Conservation (phyloP, 805 yeast genomes). For the Cyberlindnera xylosilytica region DNA sequence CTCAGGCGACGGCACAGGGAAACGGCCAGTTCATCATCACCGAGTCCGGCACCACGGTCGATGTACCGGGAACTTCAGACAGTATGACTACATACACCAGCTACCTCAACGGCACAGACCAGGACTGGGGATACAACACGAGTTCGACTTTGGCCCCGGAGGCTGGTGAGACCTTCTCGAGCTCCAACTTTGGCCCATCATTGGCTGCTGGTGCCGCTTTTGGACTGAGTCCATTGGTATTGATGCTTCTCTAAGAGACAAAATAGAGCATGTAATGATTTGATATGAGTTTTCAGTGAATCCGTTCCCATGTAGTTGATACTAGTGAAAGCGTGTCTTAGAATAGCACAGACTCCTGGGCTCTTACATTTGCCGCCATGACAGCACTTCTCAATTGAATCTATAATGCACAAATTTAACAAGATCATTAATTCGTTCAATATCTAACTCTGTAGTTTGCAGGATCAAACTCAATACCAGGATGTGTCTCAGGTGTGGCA, state of each 20-base stretch:
- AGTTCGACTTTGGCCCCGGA: constrained; percentile 8
- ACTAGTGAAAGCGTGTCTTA: too few species aligned
- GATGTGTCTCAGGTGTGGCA: constrained; percentile 30
- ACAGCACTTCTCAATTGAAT: too few species aligned
- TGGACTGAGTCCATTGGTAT: background rate
- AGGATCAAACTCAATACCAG: constrained; percentile 24
- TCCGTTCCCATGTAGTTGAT: too few species aligned
- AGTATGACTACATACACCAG: constrained; percentile 2
- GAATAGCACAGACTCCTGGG: too few species aligned
- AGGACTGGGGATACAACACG: constrained; percentile 12
- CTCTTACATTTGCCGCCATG: too few species aligned
- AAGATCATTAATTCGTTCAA: constrained; percentile 5
- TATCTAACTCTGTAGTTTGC: constrained; percentile 20
- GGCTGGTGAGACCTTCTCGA: constrained; percentile 12
- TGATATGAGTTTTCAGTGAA: too few species aligned
- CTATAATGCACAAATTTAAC: too few species aligned
- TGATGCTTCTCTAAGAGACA: constrained; percentile 3
- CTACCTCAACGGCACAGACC: constrained; percentile 8
- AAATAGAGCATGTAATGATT: too few species aligned
- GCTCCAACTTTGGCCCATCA: constrained; percentile 1
- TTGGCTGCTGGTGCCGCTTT: constrained; percentile 1
- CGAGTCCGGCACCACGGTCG: constrained; percentile 6
- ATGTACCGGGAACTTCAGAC: constrained; percentile 7
- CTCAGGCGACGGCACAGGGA: too few species aligned
- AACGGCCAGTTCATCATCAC: constrained; percentile 11